Percentiles rank a stretch among this genome's conserved stretches.
phyloP scores from a whole-genome alignment of 2,329 filamentous ascomycete species.

The Canariomyces notabilis region DNA sequence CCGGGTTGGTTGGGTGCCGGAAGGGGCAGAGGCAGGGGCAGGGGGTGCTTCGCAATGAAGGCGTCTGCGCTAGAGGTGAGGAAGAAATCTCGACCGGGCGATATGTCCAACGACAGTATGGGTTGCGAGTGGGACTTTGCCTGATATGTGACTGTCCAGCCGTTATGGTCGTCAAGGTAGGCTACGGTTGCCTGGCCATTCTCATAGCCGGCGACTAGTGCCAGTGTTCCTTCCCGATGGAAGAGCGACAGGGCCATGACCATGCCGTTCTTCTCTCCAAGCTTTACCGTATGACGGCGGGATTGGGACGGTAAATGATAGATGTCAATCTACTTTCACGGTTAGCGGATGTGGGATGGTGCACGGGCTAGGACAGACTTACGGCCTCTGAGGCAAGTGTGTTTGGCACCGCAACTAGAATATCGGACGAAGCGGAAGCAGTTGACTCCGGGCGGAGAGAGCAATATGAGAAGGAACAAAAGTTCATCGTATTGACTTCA shows the following conservation, averaged over 20 bases:
- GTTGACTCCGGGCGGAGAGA: conserved; percentile 13
- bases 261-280: conserved; percentile 64
- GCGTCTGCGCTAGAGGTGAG: conserved; percentile 81
- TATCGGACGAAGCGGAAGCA: conserved; percentile 32
- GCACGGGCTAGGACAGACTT: conserved; percentile 25
- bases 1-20: conserved; percentile 18
- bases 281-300: conserved; percentile 56
- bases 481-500: conserved; percentile 89
- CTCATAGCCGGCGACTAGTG: conserved; percentile 76
- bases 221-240: conserved; percentile 45
- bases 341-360: conserved; percentile 10
- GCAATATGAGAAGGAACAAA: conserved; percentile 75
- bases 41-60: conserved; percentile 68
- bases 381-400: conserved; percentile 67
- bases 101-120: conserved; percentile 66
- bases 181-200: conserved; percentile 71
- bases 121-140: conserved; percentile 71
- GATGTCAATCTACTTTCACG: conserved; percentile 61
- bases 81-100: conserved; percentile 52
- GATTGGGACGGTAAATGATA: conserved; percentile 73
- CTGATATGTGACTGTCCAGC: conserved; percentile 55
- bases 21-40: conserved; percentile 45
- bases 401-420: conserved; percentile 77
- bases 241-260: conserved; percentile 75
- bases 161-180: conserved; percentile 40